These are phyloP conservation scores for Phytophthora pluvialis DNA, from an alignment of 352 stramenopile species.

Conservation along the genomic window DNA sequence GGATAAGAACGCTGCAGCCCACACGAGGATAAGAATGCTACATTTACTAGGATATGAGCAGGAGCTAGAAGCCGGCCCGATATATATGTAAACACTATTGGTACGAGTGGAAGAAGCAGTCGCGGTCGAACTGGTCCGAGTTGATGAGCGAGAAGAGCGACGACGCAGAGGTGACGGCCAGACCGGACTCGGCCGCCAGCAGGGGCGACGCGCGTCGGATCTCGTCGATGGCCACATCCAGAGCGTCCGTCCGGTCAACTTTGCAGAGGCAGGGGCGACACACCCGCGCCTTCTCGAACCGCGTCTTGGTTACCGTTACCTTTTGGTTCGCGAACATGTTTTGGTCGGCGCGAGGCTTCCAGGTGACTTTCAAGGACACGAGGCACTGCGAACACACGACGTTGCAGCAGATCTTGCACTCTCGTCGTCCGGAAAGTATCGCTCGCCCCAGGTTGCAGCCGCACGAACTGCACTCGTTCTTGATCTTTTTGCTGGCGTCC, in stretches of 20 bases:
- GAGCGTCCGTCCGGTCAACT: conserved; percentile 30
- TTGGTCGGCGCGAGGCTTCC: conserved; percentile 18
- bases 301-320: not conserved
- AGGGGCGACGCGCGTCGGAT: conserved; percentile 34
- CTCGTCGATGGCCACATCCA: conserved; percentile 43
- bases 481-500: conserved; percentile 16
- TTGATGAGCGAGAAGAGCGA: conserved; percentile 48
- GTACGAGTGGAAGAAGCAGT: conserved; percentile 40
- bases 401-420: conserved; percentile 28
- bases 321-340: conserved; percentile 21
- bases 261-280: conserved; percentile 34
- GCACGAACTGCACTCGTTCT: conserved; percentile 32
- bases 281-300: conserved; percentile 35
- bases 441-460: conserved; percentile 16
- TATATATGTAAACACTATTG: conserved; percentile 17
- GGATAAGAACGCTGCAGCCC: conserved; percentile 5
- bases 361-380: conserved; percentile 31
- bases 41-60: not conserved
- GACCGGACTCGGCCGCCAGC: conserved; percentile 32
- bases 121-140: conserved; percentile 44
- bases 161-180: conserved; percentile 38
- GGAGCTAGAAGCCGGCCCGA: not conserved
- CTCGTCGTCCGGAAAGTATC: conserved; percentile 21
- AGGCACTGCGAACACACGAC: conserved; percentile 31
- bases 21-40: not conserved